phyloP scores from a whole-genome alignment of 2,329 filamentous ascomycete species.

The Uncinocarpus reesii region DNA sequence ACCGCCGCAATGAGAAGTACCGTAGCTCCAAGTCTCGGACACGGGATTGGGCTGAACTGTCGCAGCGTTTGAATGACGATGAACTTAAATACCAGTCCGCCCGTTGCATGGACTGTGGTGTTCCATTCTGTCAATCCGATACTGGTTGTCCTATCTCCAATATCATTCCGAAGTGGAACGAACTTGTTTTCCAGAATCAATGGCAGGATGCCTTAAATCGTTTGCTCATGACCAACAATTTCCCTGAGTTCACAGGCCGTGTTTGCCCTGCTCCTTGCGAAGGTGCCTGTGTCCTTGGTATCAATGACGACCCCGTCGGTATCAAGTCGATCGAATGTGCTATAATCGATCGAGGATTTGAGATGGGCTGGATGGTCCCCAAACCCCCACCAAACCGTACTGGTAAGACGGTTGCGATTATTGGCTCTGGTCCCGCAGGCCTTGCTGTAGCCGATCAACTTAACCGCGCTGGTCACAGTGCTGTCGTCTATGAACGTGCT shows the following conservation, averaged over 20 bases:
- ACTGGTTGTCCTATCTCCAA: conserved; percentile 93
- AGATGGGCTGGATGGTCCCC: conserved; percentile 97
- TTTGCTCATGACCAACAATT: conserved; percentile 94
- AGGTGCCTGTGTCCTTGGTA: conserved; percentile 88
- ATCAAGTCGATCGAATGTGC: conserved; percentile 98
- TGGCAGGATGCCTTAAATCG: conserved; percentile 90
- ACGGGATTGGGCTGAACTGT: conserved; percentile 90
- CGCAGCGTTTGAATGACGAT: conserved; percentile 76
- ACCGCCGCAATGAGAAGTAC: conserved; percentile 87
- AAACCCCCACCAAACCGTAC: conserved; percentile 66
- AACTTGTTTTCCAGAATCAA: conserved; percentile 62
- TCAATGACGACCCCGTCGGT: conserved; percentile 92
- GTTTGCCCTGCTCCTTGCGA: conserved; percentile 95
- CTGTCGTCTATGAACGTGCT: conserved; percentile 86
- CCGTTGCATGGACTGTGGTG: conserved; percentile 97
- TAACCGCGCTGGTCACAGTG: conserved; percentile 78
- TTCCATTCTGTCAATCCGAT: conserved; percentile 95
- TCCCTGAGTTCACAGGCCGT: conserved; percentile 94
- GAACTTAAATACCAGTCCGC: conserved; percentile 95
- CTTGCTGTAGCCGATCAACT: conserved; percentile 86
- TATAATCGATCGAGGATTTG: conserved; percentile 93
- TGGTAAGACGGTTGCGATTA: conserved; percentile 77
- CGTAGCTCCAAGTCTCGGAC: conserved; percentile 70
- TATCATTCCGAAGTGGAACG: conserved; percentile 96
- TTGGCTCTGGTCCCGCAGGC: conserved; percentile 86